Evolutionary conservation across 1,139 yeast species (phyloP), one percentile per base, ranked within the genome.

Genomic region (Eremothecium coryli): DNA sequence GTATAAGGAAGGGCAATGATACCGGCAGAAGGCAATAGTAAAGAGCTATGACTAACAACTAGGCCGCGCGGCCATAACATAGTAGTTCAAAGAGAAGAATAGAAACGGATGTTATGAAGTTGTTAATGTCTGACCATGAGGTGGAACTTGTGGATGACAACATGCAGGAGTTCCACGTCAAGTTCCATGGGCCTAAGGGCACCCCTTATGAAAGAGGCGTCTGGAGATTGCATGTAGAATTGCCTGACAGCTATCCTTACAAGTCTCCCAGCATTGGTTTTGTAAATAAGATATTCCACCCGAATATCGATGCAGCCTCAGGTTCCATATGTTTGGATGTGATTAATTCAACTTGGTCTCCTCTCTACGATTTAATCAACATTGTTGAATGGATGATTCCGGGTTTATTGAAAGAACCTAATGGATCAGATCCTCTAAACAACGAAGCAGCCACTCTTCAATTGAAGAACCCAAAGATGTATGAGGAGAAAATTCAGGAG

Each of bases 281-380:
- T 56, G 77, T 77, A 38, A 90, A 88, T 59, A 82, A 80, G 56
- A 88, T 90, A 21, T 88, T 76, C 59, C 98, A 90, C 55, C 98
- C 98, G 5, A 90, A 90, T 54, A 82, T 84, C 40, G 95, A 84
- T 52, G 90, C 84, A 54, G 70, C 76, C 18, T 80, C 94, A 3
- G 98, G 98, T 0, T 78, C 93, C 0, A 96, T 90, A 10, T 90
- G 98, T 60, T 73, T 90, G 39, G 98, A 90, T 55, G 98, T 90
- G 23, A 88, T 90, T 46, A 90, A 90, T 59, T 96, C 90, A 54
- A 86, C 97, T 1, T 90, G 98, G 98, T 82, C 94, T 29, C 98
- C 98, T 2, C 82, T 90, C 88, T 90, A 86, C 65, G 97, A 90
- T 34, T 70, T 88, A 48, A 67, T 80, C 47, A 90, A 90, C 57